Evolutionary conservation across 176 grass and related monocot genomes (phyloP), one percentile per base, ranked within the genome.

Genomic region (Aegilops tauschii): DNA sequence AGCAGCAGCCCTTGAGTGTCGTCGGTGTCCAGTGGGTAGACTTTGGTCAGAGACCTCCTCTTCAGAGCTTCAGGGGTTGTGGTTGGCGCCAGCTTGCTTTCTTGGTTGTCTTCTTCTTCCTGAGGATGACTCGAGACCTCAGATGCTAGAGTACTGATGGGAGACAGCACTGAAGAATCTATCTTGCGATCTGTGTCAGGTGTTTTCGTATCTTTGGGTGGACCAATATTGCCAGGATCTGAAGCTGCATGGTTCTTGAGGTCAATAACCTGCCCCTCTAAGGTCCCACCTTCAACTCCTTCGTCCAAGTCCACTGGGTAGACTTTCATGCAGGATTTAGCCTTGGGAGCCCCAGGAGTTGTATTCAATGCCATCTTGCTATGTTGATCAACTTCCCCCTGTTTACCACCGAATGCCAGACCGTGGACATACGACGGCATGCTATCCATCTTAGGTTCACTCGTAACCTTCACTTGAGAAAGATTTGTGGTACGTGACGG

Each of bases 11-110:
- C 78, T 8, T 21, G 30, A 23, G 36, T 21, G 4, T 71, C 18
- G 1, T 78, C 77, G 3, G 9, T 50, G 58, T 87, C 85, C 65
- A 84, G 12, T 6, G 81, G 84, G 12, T 85, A 82, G 70, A 87
- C 88, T 78, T 93, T 90, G 4, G 36, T 30, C 20, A 27, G 67
- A 68, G 91, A 81, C 77, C 69, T 90, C 64, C 10, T 84, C 67
- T 78, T 90, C 16, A 80, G 52, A 76, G 71, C 40, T 62, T 87
- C 91, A 78, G 81, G 68, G 58, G 73, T 81, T 81, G 87, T 27
- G 65, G 35, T 52, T 8, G 76, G 70, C 6, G 80, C 10, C 68
- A 32, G 32, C 82, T 27, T 81, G 64, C 7, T 84, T 27, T 79
- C 31, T 45, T 81, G 16, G 45, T 28, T 44, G 12, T 23, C 11